Base-by-base conservation (phyloP, 73 alveolate genomes). In the Paramecium tetraurelia region DNA sequence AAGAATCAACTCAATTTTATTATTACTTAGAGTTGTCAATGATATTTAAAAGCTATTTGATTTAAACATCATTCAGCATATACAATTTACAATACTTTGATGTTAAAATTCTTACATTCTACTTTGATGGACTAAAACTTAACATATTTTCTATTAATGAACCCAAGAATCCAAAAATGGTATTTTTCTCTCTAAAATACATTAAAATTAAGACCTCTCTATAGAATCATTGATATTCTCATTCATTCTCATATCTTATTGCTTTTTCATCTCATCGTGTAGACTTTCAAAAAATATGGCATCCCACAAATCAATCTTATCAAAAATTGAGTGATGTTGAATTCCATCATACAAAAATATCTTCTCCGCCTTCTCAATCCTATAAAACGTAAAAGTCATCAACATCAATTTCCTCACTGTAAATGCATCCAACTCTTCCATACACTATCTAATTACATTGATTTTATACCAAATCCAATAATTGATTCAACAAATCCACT, bases 291-390 rank as follows among this genome's bases (percentile, higher is more conserved):
- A 80, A 2, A 41, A 44, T 7, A 80, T 80, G 14, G 75, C 31
- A 41, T 80, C 90, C 90, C 90, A 80, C 21, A 80, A 80, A 21
- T 80, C 90, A 38, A 80, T 20, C 11, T 59, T 40, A 12, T 80
- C 57, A 48, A 80, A 80, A 0, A 80, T 80, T 1, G 36, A 8
- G 16, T 80, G 90, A 38, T 27, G 12, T 16, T 43, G 24, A 14
- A 80, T 80, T 5, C 70, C 70, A 31, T 80, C 53, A 44, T 1
- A 41, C 22, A 80, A 22, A 22, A 43, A 80, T 43, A 80, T 41
- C 33, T 80, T 80, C 57, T 80, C 70, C 2, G 33, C 22, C 31
- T 43, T 48, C 3, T 80, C 75, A 0, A 80, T 24, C n/a, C 20
- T 80, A 48, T 24, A 80, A 10, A 80, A 80, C 4, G 90, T 80